Evolutionary conservation across 257 asterid species (phyloP), one percentile per base, ranked within the genome.

Genomic region (Solanum chilense): DNA sequence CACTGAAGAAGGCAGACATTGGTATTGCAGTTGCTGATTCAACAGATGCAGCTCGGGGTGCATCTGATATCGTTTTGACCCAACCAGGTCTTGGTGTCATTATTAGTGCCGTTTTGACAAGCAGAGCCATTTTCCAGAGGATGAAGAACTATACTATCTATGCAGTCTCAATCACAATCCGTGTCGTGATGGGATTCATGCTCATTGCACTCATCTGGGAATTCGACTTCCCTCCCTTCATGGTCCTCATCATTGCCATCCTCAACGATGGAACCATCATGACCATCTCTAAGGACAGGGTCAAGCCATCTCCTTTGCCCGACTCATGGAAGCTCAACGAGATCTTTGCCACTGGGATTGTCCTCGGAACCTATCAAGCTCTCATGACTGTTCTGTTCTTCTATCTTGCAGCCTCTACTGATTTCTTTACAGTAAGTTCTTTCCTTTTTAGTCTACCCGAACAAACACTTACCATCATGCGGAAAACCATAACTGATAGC

Each of bases 91-190:
- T 95, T 2, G 92, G 98, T 80, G 96, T 95, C 86, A 95, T 95
- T 42, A 92, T 94, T 42, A 93, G 97, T 66, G 98, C 97, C 2
- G 98, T 95, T 23, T 91, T 95, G 85, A 95, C 98, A 9, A 95
- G 98, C 87, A 88, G 98, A 75, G 98, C 98, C 89, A 95, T 95
- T 86, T 95, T 95, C 88, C 98, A 95, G 87, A 95, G 98, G 90
- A 95, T 95, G 98, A 95, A 95, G 91, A 95, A 94, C 87, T 94
- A 95, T 88, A 95, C 98, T 1, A 91, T 91, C 66, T 91, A 91
- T 89, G 93, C 93, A 41, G 93, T 91, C 85, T 91, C 93, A 87
- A 91, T 91, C 87, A 91, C 93, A 18, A 90, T 91, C 87, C 93
- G 93, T 87, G 88, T 91, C 3, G 93, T 91, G 84, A 91, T 90